phyloP scores from a whole-genome alignment of 2,329 filamentous ascomycete species.

The Sporothrix curviconia region DNA sequence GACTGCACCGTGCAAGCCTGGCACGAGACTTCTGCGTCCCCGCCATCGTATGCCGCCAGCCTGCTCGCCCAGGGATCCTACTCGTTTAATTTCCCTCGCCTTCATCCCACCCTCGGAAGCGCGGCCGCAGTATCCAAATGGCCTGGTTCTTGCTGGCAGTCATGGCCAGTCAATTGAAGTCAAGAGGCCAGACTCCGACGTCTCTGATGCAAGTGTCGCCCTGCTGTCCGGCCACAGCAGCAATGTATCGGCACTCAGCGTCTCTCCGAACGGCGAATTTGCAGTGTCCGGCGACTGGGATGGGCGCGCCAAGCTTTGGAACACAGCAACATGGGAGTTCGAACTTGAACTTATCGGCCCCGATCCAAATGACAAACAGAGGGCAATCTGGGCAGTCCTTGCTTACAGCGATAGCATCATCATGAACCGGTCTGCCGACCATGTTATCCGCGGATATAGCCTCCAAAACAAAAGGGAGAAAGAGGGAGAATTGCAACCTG shows the following conservation, averaged over 20 bases:
- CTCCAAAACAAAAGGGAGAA: slow-evolving; percentile 48
- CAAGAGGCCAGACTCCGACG: slow-evolving; percentile 59
- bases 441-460: slow-evolving; percentile 78
- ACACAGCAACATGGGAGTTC: slow-evolving; percentile 75
- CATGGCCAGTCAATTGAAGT: slow-evolving; percentile 92
- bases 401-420: slow-evolving; percentile 73
- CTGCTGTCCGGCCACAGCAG: slow-evolving; percentile 78
- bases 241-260: slow-evolving; percentile 84
- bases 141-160: slow-evolving; percentile 79
- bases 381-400: slow-evolving; percentile 83
- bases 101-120: slow-evolving; percentile 59
- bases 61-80: slow-evolving; percentile 73
- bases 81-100: slow-evolving; percentile 80
- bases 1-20: slow-evolving; percentile 87
- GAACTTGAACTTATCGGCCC: slow-evolving; percentile 60
- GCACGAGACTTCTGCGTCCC: slow-evolving; percentile 54
- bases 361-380: slow-evolving; percentile 27
- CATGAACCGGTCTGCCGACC: slow-evolving; percentile 88
- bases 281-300: slow-evolving; percentile 95
- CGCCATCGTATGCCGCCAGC: slow-evolving; percentile 68
- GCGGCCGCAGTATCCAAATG: slow-evolving; percentile 57
- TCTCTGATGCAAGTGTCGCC: slow-evolving; percentile 73
- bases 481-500: slow-evolving; percentile 44
- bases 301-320: slow-evolving; percentile 79
- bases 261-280: slow-evolving; percentile 62